Evolutionary conservation across 148 eudicot species (phyloP).

Genomic region (Camellia granthamiana): DNA sequence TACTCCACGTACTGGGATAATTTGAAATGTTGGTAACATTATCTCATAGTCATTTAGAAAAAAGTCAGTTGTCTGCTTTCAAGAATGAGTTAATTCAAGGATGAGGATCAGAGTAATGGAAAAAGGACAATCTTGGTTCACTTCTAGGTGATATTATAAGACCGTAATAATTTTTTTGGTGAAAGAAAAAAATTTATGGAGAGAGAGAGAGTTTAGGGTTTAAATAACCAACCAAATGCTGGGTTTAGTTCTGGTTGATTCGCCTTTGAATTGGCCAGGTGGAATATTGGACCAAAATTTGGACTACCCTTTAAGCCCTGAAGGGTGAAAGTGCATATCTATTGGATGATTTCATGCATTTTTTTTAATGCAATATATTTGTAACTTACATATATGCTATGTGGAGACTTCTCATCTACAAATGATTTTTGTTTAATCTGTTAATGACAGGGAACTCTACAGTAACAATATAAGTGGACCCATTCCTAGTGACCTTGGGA

Average conservation of each 20-base stretch:
- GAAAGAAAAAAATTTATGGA: too few species aligned
- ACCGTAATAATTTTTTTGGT: too few species aligned
- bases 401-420: neutral
- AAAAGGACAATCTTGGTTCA: too few species aligned
- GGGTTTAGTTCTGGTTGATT: neutral
- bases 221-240: neutral
- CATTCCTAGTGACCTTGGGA: constrained; percentile 83
- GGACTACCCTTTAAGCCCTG: neutral
- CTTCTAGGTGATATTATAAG: too few species aligned
- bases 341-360: neutral
- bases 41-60: too few species aligned
- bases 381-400: neutral
- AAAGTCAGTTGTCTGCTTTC: too few species aligned
- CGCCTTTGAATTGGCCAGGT: neutral
- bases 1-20: too few species aligned
- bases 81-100: too few species aligned
- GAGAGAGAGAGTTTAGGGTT: too few species aligned
- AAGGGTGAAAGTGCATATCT: neutral
- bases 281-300: neutral
- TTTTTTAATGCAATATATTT: neutral
- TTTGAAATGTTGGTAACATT: too few species aligned
- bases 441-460: constrained; percentile 75
- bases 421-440: neutral
- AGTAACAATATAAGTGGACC: constrained; percentile 86
- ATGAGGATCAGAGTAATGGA: too few species aligned